phyloP scores from a whole-genome alignment of 305 asterid genomes.

The Rubia balearica region DNA sequence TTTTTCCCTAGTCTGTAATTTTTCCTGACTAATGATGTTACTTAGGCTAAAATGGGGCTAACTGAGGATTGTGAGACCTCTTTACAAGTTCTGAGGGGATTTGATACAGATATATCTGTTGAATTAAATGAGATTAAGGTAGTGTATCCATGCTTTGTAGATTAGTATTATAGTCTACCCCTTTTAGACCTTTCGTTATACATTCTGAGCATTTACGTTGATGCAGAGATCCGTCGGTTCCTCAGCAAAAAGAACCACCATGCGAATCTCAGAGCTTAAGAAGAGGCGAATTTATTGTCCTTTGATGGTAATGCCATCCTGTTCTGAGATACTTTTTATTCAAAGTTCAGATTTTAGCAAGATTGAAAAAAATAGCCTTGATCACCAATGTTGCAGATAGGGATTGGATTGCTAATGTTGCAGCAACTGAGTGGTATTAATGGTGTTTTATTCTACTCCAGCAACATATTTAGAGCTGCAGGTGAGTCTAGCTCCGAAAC shows the following conservation, averaged over 20 bases:
- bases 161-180: not conserved
- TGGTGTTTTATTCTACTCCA: conserved; percentile 79
- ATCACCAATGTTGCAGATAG: conserved; percentile 67
- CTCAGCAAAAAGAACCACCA: conserved; percentile 50
- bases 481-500: conserved; percentile 33
- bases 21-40: conserved; percentile 9
- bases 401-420: conserved; percentile 73
- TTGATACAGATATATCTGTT: conserved; percentile 62
- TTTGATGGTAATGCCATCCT: conserved; percentile 45
- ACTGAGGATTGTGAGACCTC: conserved; percentile 74
- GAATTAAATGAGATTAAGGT: conserved; percentile 91
- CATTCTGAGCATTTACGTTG: conserved; percentile 8
- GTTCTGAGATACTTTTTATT: conserved; percentile 9
- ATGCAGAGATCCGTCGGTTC: conserved; percentile 72
- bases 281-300: conserved; percentile 73
- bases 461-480: conserved; percentile 70
- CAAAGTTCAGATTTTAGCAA: not conserved
- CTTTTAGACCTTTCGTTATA: not conserved
- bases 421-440: conserved; percentile 86
- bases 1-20: conserved; percentile 16
- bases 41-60: conserved; percentile 76
- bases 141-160: not conserved
- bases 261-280: conserved; percentile 69
- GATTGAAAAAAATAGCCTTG: too few relatives aligned
- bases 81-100: conserved; percentile 79